Percentiles rank a stretch among this genome's conserved stretches.
phyloP scores from a whole-genome alignment of 352 stramenopile genomes.

The Elongisporangium prolatum region DNA sequence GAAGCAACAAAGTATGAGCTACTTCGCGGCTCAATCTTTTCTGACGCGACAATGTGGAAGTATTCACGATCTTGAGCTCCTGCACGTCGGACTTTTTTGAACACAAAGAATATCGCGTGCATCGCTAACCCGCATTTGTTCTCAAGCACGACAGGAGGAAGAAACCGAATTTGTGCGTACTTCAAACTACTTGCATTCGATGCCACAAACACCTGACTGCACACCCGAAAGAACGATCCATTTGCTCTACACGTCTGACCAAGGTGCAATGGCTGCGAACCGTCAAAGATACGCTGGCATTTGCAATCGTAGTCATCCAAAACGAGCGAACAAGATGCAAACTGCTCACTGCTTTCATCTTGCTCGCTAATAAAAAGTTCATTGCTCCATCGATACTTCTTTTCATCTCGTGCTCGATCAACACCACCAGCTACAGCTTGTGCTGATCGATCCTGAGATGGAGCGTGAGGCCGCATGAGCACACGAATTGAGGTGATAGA shows the following conservation, averaged over 20 bases:
- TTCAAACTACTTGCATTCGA: slow-evolving; percentile 62
- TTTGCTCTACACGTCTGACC: slow-evolving; percentile 67
- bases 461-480: slow-evolving; percentile 49
- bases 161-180: slow-evolving; percentile 63
- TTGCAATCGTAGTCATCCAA: slow-evolving; percentile 70
- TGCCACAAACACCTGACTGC: slow-evolving; percentile 52
- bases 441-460: neutral
- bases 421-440: neutral
- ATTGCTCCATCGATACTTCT: slow-evolving; percentile 78
- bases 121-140: slow-evolving; percentile 77
- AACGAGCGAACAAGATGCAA: slow-evolving; percentile 60
- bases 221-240: slow-evolving; percentile 66
- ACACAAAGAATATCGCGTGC: slow-evolving; percentile 64
- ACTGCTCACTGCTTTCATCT: slow-evolving; percentile 48
- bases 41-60: slow-evolving; percentile 66
- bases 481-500: slow-evolving; percentile 52
- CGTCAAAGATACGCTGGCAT: slow-evolving; percentile 78
- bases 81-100: slow-evolving; percentile 69
- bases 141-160: slow-evolving; percentile 63
- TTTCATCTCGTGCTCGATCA: slow-evolving; percentile 6
- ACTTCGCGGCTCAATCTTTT: slow-evolving; percentile 41
- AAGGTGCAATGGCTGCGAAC: slow-evolving; percentile 62
- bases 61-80: slow-evolving; percentile 62
- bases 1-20: slow-evolving; percentile 59
- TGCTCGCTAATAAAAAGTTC: slow-evolving; percentile 72